Percentiles rank a stretch among this genome's conserved stretches.
Conservation (phyloP, 208 protist genomes). For the Kentomonas sorsogonicus region DNA sequence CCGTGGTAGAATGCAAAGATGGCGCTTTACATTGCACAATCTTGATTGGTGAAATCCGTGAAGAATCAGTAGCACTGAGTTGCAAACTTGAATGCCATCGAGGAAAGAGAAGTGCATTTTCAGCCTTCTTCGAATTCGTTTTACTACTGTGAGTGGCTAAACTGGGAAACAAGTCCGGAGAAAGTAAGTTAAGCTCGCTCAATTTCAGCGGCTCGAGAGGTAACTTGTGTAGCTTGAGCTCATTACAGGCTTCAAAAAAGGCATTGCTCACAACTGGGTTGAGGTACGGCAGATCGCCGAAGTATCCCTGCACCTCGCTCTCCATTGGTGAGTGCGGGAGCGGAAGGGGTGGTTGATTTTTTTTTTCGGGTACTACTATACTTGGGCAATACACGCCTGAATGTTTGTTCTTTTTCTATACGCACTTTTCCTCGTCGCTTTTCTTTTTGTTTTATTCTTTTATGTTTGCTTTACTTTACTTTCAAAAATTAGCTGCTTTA, state of each 20-base stretch:
- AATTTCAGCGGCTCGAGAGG: slow-evolving; percentile 52
- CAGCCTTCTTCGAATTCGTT: too few species aligned
- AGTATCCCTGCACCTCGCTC: slow-evolving; percentile 24
- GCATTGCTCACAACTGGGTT: slow-evolving; percentile 47
- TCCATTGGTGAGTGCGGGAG: not conserved
- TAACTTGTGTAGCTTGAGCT: slow-evolving; percentile 45
- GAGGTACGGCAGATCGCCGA: slow-evolving; percentile 69
- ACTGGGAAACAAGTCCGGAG: too few species aligned
- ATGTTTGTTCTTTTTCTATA: slow-evolving; percentile 2
- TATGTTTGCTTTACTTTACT: not conserved
- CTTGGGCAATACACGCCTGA: not conserved
- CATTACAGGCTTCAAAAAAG: slow-evolving; percentile 52
- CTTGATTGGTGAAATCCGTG: too few species aligned
- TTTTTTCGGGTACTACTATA: too few species aligned
- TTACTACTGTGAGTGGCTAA: too few species aligned
- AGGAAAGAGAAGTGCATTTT: too few species aligned
- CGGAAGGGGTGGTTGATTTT: too few species aligned
- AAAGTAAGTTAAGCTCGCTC: too few species aligned
- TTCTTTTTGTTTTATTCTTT: not conserved
- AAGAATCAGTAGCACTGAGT: too few species aligned
- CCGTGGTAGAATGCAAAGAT: too few species aligned
- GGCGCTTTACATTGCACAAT: too few species aligned
- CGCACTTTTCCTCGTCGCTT: not conserved
- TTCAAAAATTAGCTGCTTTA: not conserved
- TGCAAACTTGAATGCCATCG: too few species aligned